phyloP scores from a whole-genome alignment of 2,329 filamentous ascomycete species.

The Claviceps pazoutovae region DNA sequence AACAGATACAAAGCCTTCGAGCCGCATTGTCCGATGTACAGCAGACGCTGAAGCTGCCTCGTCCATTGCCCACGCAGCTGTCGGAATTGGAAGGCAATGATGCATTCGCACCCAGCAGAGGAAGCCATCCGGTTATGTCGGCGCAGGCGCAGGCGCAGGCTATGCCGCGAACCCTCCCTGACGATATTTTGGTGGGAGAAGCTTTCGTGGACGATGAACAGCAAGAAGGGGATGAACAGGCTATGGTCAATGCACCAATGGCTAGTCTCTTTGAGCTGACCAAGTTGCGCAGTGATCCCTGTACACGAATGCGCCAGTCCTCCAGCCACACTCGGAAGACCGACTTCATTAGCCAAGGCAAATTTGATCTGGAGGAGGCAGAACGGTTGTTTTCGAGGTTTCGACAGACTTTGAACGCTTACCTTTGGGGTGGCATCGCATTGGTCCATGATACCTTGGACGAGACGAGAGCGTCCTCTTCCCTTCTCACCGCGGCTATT shows the following conservation, averaged over 20 bases:
- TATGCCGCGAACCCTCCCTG: neutral
- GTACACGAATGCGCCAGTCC: constrained; percentile 8
- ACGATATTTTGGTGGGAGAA: constrained; percentile 10
- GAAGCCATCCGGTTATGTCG: neutral
- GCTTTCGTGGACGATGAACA: constrained; percentile 15
- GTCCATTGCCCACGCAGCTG: neutral
- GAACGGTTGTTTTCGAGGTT: constrained; percentile 16
- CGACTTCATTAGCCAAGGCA: constrained; percentile 18
- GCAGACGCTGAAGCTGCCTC: constrained; percentile 9
- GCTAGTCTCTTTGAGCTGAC: constrained; percentile 20
- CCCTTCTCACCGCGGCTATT: constrained; percentile 18
- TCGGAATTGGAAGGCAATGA: neutral
- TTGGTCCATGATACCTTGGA: constrained; percentile 16
- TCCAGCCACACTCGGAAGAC: constrained; percentile 8
- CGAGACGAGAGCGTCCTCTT: constrained; percentile 15
- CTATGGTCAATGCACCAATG: constrained; percentile 19
- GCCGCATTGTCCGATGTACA: constrained; percentile 15
- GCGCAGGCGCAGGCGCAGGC: neutral
- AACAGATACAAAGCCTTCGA: constrained; percentile 14
- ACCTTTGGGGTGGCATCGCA: constrained; percentile 20
- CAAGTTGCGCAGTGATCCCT: constrained; percentile 17
- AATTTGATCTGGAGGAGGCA: constrained; percentile 14
- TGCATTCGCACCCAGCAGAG: neutral
- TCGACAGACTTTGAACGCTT: constrained; percentile 16
- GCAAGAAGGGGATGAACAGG: constrained; percentile 13